phyloP scores from a whole-genome alignment of 1,139 yeast genomes.

The Sugiyamaella grinbergsii region DNA sequence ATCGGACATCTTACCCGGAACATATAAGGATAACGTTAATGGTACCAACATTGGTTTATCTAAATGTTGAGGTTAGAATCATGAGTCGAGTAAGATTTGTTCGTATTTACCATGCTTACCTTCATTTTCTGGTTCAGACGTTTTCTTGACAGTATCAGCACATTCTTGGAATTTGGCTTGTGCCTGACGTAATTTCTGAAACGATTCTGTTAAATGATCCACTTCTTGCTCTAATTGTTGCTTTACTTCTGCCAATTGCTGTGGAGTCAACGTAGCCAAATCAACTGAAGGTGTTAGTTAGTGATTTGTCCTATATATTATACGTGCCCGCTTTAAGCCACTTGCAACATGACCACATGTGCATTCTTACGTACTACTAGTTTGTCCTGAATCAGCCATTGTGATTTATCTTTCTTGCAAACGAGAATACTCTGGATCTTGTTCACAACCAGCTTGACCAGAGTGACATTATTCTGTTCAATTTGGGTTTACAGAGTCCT shows the following conservation, averaged over 20 bases:
- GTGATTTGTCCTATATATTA: background rate
- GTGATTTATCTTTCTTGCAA: background rate
- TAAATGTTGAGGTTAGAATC: too few species aligned
- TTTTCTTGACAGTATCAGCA: conserved; percentile 62
- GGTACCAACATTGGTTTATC: conserved; percentile 73
- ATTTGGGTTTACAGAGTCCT: too few species aligned
- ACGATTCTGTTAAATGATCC: conserved; percentile 80
- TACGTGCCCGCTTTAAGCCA: too few species aligned
- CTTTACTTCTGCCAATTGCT: conserved; percentile 82
- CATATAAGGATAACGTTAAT: conserved; percentile 81
- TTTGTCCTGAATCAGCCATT: conserved; percentile 18
- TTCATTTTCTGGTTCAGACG: conserved; percentile 51
- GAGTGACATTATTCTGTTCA: too few species aligned
- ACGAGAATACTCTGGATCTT: too few species aligned
- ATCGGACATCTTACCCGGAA: conserved; percentile 74
- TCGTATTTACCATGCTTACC: too few species aligned
- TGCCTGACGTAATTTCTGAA: conserved; percentile 83
- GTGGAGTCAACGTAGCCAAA: conserved; percentile 69
- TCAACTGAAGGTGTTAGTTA: conserved; percentile 45
- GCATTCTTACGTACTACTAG: conserved; percentile 16
- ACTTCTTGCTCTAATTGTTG: conserved; percentile 84
- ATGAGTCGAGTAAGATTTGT: too few species aligned
- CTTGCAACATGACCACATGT: too few species aligned
- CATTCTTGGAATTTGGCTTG: conserved; percentile 83
- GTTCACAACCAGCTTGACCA: too few species aligned